Base-by-base conservation (phyloP, 1,284 basidiomycete species). In the Rhodotorula sp. region DNA sequence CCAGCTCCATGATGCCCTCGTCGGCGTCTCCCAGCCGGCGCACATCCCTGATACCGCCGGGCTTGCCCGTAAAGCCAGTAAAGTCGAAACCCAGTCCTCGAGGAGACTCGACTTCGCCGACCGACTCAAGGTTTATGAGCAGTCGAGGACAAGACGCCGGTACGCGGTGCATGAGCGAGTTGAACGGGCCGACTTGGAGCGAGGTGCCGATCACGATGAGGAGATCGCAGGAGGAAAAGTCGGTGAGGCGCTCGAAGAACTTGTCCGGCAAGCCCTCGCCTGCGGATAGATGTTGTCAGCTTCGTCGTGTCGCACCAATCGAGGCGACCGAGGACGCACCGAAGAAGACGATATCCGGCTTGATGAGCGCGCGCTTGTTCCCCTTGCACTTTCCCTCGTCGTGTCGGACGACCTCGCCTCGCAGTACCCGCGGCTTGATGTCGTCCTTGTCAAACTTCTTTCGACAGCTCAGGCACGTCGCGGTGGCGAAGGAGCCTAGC, bases 191-290 rank as follows among this genome's bases (percentile, higher is more conserved):
- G 2, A 85, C 85, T 9, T 87, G 88, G 34, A 95, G 84, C 4
- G 92, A 95, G 0, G 95, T 98, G 34, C 95, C 95, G 74, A 98
- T 88, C 40, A 97, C 87, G 74, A 98, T 87, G 26, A 98, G 85
- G 16, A 98, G 83, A 79, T 98, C 92, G 4, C 91, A 91, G 28
- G 76, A 51, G 5, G 83, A 77, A 34, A 83, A 81, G 51, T 84
- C 82, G 4, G 59, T 24, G 24, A 77, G 34, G 22, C 74, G 71
- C 34, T 77, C 52, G 70, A 82, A 83, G 71, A 83, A 83, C 28
- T 75, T 68, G 30, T 80, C 76, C 2, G 82, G 82, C 30, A 83
- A 68, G 8, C 80, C 80, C 81, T 95, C 93, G 58, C 93, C 93
- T 62, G 34, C 34, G 52, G 11, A 5, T 11, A 46, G 26, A 18